phyloP scores from a whole-genome alignment of 495 filamentous ascomycete genomes.

The Penicillium soppii region DNA sequence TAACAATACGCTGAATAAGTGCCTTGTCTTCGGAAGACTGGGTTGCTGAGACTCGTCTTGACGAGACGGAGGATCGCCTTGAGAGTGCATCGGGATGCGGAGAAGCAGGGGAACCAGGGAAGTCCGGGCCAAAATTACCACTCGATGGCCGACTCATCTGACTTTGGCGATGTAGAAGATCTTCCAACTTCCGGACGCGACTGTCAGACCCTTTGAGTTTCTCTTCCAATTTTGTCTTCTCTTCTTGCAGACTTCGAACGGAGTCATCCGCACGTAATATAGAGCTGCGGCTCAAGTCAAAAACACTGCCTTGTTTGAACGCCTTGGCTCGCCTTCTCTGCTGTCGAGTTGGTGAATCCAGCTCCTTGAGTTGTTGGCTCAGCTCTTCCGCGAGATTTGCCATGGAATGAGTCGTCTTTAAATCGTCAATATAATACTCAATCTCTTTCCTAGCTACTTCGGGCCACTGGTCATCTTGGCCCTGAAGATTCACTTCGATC shows the following conservation, averaged over 20 bases:
- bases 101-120: constrained; percentile 47
- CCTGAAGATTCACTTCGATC: constrained; percentile 81
- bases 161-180: constrained; percentile 84
- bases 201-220: constrained; percentile 86
- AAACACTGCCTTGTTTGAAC: constrained; percentile 94
- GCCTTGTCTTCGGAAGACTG: constrained; percentile 64
- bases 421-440: constrained; percentile 50
- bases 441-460: constrained; percentile 56
- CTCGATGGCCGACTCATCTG: constrained; percentile 68
- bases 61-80: constrained; percentile 63
- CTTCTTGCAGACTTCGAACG: constrained; percentile 65
- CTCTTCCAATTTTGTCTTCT: constrained; percentile 77
- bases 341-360: constrained; percentile 71
- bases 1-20: constrained; percentile 66
- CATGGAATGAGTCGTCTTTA: constrained; percentile 45
- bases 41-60: constrained; percentile 65
- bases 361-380: constrained; percentile 59
- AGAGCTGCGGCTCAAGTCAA: constrained; percentile 78
- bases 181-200: constrained; percentile 87
- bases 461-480: constrained; percentile 80
- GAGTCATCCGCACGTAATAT: constrained; percentile 83
- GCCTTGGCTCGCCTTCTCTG: constrained; percentile 77
- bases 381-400: constrained; percentile 55
- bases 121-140: constrained; percentile 61
- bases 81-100: constrained; percentile 58